Evolutionary conservation across 2,329 filamentous ascomycete species (phyloP).

Genomic region (Furcasterigmium furcatum): DNA sequence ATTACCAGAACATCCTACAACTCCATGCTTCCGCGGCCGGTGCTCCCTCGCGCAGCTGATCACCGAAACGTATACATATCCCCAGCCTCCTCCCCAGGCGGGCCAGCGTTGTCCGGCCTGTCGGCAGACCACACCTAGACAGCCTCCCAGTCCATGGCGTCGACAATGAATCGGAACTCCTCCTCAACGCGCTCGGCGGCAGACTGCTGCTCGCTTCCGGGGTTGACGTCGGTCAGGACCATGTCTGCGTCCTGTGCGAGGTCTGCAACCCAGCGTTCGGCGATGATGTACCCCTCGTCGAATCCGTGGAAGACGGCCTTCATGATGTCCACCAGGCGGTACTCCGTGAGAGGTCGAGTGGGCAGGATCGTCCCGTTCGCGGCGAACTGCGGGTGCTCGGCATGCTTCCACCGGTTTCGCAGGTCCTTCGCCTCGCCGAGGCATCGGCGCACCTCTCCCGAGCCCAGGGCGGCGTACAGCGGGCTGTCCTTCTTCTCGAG

Average conservation of each 20-base stretch:
- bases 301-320: constrained; percentile 54
- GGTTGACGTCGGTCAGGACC: background rate
- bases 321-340: constrained; percentile 61
- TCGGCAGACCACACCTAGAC: constrained; percentile 4
- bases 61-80: no score
- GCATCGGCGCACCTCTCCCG: constrained; percentile 51
- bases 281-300: constrained; percentile 53
- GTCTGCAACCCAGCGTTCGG: constrained; percentile 38
- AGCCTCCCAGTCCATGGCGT: constrained; percentile 58
- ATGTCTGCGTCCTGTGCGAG: constrained; percentile 9
- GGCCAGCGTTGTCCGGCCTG: no score
- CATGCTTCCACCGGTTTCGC: constrained; percentile 70
- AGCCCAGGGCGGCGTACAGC: constrained; percentile 52
- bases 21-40: no score
- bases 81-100: no score
- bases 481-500: constrained; percentile 56
- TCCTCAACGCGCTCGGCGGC: constrained; percentile 22
- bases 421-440: constrained; percentile 66
- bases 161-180: constrained; percentile 55
- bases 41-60: no score
- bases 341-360: constrained; percentile 45
- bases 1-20: no score
- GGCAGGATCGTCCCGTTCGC: constrained; percentile 14
- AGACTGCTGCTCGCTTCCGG: constrained; percentile 6
- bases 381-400: constrained; percentile 36